Percentiles rank a stretch among this genome's conserved stretches.
These are phyloP conservation scores for Onygena corvina DNA, from an alignment of 2,329 filamentous ascomycete species.

Conservation along the genomic window DNA sequence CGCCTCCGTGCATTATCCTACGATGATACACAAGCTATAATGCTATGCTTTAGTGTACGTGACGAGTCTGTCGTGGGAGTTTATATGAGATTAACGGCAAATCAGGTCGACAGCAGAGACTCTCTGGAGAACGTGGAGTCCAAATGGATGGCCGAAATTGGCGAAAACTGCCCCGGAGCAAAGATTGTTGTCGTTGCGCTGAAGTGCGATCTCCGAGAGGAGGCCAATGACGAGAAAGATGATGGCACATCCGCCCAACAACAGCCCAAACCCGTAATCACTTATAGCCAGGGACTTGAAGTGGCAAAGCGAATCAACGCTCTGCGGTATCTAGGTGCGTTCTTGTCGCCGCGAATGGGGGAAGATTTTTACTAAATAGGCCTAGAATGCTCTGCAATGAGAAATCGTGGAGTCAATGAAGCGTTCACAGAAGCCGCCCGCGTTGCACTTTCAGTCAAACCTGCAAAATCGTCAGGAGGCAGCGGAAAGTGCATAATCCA, in stretches of 20 bases:
- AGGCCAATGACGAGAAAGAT: conserved; percentile 54
- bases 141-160: conserved; percentile 97
- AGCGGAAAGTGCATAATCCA: conserved; percentile 28
- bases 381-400: conserved; percentile 94
- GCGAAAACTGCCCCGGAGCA: conserved; percentile 91
- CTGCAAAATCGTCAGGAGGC: conserved; percentile 25
- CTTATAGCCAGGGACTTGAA: conserved; percentile 81
- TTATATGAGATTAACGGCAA: neutral
- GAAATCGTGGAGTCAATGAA: conserved; percentile 95
- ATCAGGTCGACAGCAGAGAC: conserved; percentile 74
- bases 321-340: conserved; percentile 68
- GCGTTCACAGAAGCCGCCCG: conserved; percentile 96
- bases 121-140: conserved; percentile 96
- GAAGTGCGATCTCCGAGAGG: conserved; percentile 90
- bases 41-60: conserved; percentile 84
- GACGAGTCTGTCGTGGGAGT: neutral
- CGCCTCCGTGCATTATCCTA: conserved; percentile 89
- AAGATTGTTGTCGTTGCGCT: conserved; percentile 90
- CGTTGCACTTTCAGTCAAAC: conserved; percentile 57
- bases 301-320: conserved; percentile 87
- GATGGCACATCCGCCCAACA: conserved; percentile 41
- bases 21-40: conserved; percentile 95
- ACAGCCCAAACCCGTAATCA: conserved; percentile 45
- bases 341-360: neutral
- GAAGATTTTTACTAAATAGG: neutral